Evolutionary conservation across 176 grass and related monocot genomes (phyloP), one percentile per base, ranked within the genome.

Genomic region (Hyparrhenia diplandra): DNA sequence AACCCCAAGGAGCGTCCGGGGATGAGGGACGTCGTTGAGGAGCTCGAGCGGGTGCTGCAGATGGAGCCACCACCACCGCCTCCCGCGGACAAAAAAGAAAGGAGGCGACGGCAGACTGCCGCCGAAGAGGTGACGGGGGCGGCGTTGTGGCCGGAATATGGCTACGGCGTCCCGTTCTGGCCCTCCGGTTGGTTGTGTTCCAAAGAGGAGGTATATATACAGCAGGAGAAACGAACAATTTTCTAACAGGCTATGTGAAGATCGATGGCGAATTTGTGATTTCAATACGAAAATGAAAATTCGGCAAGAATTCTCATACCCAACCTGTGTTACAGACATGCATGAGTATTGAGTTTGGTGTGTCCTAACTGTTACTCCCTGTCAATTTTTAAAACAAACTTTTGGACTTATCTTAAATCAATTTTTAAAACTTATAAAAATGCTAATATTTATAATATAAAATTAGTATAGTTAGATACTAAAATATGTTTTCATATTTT

Each of bases 1-100:
- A 90, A 92, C 75, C 80, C 90, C 27, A 94, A 90, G 77, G 87
- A 92, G 61, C 83, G 95, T 9, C 95, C 95, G 30, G 62, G 64
- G 4, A 98, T 98, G 92, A 54, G 62, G 5, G 83, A 98, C 45
- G 86, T 91, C 69, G 66, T 92, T 0, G 73, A 83, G 49, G 72
- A 69, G 64, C 89, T 94, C 65, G 91, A 91, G 64, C 78, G 76
- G 78, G 74, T 69, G 11, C 28, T 94, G 60, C 82, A 78, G 79
- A 92, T 90, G 77, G 87, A 90, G 76, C 45, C 88, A 12, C 61
- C 71, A 5, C 46, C 68, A 2, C 0, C 59, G 14, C 1, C 16
- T 13, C 3, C 68, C 7, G 5, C 61, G 2, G 17, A 54, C 4
- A 49, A 71, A 23, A 81, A 81, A 71, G 79, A 81, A 60, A 60